A percentile compares a stretch with the other conserved stretches of the same genome.
These are phyloP conservation scores for Cordyceps pruinosa DNA, from an alignment of 2,329 filamentous ascomycete genomes.

Conservation along the genomic window DNA sequence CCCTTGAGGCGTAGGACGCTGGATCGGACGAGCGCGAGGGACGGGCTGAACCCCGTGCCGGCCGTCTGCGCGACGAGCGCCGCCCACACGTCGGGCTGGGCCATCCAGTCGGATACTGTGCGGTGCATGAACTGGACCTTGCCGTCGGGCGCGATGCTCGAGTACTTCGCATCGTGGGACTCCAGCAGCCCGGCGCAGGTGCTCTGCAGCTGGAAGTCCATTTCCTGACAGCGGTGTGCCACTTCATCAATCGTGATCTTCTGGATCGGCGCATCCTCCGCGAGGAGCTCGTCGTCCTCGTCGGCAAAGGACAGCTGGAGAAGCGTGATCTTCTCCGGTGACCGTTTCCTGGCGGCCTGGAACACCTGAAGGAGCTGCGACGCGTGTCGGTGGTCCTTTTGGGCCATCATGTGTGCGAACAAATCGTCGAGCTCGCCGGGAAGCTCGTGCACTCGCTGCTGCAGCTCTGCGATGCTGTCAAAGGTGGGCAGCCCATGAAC, in stretches of 20 bases:
- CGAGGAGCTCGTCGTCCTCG: not conserved
- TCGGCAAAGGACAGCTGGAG: not conserved
- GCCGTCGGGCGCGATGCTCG: not conserved
- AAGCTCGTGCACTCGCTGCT: not conserved
- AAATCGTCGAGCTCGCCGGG: constrained; percentile 9
- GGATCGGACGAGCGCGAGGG: not conserved
- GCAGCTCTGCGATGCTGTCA: not conserved
- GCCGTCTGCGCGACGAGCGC: not conserved
- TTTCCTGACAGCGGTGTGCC: not conserved
- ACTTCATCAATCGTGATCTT: not conserved
- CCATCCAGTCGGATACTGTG: constrained; percentile 8
- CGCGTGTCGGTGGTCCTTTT: not conserved
- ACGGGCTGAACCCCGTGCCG: not conserved
- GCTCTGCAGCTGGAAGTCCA: not conserved
- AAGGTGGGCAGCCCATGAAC: not conserved
- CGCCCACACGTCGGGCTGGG: not conserved
- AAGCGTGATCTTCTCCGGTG: not conserved
- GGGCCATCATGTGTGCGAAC: constrained; percentile 9
- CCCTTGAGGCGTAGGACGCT: not conserved
- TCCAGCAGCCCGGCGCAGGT: constrained; percentile 5
- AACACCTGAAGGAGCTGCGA: constrained; percentile 2
- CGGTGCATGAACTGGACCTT: constrained; percentile 3
- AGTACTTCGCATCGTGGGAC: not conserved
- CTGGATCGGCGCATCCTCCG: not conserved
- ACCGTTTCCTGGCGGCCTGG: not conserved